Conservation (phyloP, 2,329 filamentous ascomycete species). For the Fusarium albidum region DNA sequence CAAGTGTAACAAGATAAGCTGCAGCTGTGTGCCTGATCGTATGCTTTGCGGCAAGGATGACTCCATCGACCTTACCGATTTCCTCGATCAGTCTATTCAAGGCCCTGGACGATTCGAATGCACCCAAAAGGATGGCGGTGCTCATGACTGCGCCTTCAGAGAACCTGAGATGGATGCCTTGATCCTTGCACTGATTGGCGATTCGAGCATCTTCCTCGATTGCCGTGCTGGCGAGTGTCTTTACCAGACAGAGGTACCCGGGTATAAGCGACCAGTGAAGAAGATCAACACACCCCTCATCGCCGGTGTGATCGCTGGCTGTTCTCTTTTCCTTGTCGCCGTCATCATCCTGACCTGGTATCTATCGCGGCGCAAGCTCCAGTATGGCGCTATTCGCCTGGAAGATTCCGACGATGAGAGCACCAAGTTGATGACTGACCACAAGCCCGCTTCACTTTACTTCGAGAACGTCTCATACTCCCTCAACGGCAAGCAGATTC, state of each 20-base stretch:
- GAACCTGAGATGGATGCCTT: constrained; percentile 93
- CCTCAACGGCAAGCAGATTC: constrained; percentile 87
- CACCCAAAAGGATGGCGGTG: constrained; percentile 68
- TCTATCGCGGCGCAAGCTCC: constrained; percentile 76
- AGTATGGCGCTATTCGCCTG: constrained; percentile 78
- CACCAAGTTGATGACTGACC: constrained; percentile 86
- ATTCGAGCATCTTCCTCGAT: constrained; percentile 83
- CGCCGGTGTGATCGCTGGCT: constrained; percentile 88
- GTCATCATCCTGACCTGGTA: constrained; percentile 89
- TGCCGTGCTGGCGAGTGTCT: constrained; percentile 92
- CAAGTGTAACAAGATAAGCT: constrained; percentile 83
- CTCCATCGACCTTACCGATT: constrained; percentile 91
- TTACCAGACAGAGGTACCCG: constrained; percentile 90
- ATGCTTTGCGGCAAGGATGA: constrained; percentile 94
- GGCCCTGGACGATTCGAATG: constrained; percentile 89
- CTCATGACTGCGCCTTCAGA: constrained; percentile 79
- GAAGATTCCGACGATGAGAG: constrained; percentile 92
- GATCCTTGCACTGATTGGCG: constrained; percentile 89
- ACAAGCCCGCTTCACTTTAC: constrained; percentile 87
- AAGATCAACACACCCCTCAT: constrained; percentile 97
- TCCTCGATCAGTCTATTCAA: constrained; percentile 81
- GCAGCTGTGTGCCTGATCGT: constrained; percentile 86
- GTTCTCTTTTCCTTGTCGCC: constrained; percentile 86
- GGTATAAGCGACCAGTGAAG: constrained; percentile 87
- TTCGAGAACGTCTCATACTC: constrained; percentile 89